These are phyloP conservation scores for Phytophthora meadii DNA, from an alignment of 352 stramenopile species.

Conservation along the genomic window DNA sequence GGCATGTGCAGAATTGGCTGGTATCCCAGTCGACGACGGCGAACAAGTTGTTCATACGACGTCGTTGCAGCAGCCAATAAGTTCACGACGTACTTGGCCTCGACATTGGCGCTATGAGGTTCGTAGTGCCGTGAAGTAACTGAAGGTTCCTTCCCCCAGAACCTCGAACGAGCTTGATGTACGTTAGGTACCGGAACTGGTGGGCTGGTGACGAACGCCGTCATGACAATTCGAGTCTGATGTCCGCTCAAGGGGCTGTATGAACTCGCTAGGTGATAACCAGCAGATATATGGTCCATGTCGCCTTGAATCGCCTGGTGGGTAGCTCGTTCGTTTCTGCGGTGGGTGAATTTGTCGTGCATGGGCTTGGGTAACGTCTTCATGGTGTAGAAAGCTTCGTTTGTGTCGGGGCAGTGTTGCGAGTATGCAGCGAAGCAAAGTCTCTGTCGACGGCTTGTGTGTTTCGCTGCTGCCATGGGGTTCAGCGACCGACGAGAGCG, in stretches of 20 bases:
- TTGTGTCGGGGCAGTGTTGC: conserved; percentile 39
- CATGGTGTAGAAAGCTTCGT: conserved; percentile 73
- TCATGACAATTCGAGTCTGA: conserved; percentile 66
- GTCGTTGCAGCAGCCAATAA: conserved; percentile 54
- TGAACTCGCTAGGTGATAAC: conserved; percentile 62
- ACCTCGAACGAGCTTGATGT: conserved; percentile 7
- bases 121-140: conserved; percentile 11
- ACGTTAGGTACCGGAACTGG: not conserved
- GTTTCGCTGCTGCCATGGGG: conserved; percentile 39
- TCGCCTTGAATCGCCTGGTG: conserved; percentile 39
- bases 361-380: conserved; percentile 62
- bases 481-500: conserved; percentile 45
- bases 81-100: conserved; percentile 63
- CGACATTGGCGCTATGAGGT: conserved; percentile 24
- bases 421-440: conserved; percentile 72
- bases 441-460: conserved; percentile 48
- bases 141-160: conserved; percentile 26
- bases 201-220: conserved; percentile 53
- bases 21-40: conserved; percentile 60
- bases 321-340: conserved; percentile 8
- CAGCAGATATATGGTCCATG: conserved; percentile 68
- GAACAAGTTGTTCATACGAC: conserved; percentile 64
- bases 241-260: conserved; percentile 59
- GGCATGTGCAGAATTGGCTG: conserved; percentile 58
- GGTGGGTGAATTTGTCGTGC: conserved; percentile 41